Evolutionary conservation across 2,329 filamentous ascomycete genomes (phyloP).

Genomic region (Penicillium sp.): DNA sequence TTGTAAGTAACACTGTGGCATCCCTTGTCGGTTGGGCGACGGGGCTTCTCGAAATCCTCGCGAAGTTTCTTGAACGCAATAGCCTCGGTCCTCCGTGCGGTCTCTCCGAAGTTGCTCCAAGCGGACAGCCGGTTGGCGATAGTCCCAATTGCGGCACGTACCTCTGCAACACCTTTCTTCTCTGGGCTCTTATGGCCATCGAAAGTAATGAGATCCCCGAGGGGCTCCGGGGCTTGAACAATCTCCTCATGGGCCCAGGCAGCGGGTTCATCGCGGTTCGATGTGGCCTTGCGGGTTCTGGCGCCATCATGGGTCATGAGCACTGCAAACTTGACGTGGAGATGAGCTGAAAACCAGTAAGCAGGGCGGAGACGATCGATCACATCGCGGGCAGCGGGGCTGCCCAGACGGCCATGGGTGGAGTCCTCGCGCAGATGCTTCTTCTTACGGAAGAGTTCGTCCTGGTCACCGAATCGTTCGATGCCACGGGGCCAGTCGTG

Average conservation of each 20-base stretch:
- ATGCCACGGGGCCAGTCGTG: slow-evolving; percentile 92
- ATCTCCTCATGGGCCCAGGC: slow-evolving; percentile 9
- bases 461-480: slow-evolving; percentile 71
- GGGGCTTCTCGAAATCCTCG: no score
- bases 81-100: no score
- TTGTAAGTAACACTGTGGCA: no score
- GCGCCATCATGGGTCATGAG: slow-evolving; percentile 47
- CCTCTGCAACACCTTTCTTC: no score
- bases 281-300: not conserved
- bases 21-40: no score
- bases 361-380: slow-evolving; percentile 76
- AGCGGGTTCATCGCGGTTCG: slow-evolving; percentile 1
- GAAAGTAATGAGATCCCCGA: not conserved
- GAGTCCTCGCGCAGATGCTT: slow-evolving; percentile 73
- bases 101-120: no score
- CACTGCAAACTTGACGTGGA: slow-evolving; percentile 85
- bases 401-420: slow-evolving; percentile 71
- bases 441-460: slow-evolving; percentile 69
- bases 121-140: no score
- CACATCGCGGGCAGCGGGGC: slow-evolving; percentile 71
- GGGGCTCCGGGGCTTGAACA: not conserved
- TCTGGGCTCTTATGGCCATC: slow-evolving; percentile 14
- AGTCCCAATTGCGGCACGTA: no score
- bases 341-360: slow-evolving; percentile 90
- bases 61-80: no score